Evolutionary conservation across 2,329 filamentous ascomycete genomes (phyloP), one percentile per base, ranked within the genome.

Genomic region (Diaporthe sp.): DNA sequence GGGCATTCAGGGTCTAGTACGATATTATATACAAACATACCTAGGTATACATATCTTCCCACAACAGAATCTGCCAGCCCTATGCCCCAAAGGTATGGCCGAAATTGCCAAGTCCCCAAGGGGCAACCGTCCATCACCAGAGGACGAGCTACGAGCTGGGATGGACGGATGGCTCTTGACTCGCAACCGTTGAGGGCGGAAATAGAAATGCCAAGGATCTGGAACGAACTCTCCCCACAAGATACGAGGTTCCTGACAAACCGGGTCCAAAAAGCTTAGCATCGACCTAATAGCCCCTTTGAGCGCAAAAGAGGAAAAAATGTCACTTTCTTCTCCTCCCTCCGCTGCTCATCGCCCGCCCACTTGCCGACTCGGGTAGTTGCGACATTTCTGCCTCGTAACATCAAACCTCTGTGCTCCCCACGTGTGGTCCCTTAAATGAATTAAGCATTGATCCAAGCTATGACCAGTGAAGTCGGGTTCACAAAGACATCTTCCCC

Each of bases 131-230:
- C 65, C 49, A 55, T 70, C 34, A 55, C 49, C 47, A 53, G 22
- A 37, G 22, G 20, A 20, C 25, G 39, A 67, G 31, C 63, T 68
- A 20, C 7, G 28, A 31, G 31, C 31, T 31, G 31, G 63, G 65
- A 63, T 63, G n/a, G 39, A 6, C 34, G 44, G 42, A 31, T 65
- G 42, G 49, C 34, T 55, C 34, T 42, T 70, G 65, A 70, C 65
- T 70, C 65, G 65, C 34, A 53, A 28, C n/a, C 5, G 34, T 42
- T 55, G 65, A 39, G 15, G 42, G n/a, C 34, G 49, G 49, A 42
- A 55, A 70, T 70, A 68, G 65, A 70, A 28, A 42, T 6, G 65
- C 65, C 65, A 70, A 55, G 65, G 49, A 53, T 42, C 65, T 70
- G 37, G 65, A 70, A 25, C 49, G 49, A 28, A 55, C 49, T 42